Evolutionary conservation across 306 rosid genomes (phyloP).

Genomic region (Castanea sativa): DNA sequence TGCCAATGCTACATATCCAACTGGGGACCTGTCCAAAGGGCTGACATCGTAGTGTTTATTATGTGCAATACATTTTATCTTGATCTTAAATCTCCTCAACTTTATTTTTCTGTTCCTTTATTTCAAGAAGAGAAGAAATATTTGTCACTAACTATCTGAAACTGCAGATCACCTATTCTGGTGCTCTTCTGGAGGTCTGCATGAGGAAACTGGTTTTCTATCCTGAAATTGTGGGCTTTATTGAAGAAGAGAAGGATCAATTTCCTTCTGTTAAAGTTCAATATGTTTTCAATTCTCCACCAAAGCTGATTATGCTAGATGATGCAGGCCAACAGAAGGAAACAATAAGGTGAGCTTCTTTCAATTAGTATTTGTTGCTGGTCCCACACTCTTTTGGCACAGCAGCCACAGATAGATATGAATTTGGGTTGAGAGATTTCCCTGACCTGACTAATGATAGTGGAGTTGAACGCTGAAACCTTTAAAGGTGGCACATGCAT

Average conservation of each 20-base stretch:
- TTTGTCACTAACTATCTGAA: neutral
- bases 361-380: neutral
- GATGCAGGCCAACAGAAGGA: constrained; percentile 72
- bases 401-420: neutral
- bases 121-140: neutral
- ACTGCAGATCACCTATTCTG: constrained; percentile 73
- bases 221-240: constrained; percentile 89
- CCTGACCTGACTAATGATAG: neutral
- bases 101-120: neutral
- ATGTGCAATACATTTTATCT: constrained; percentile 7
- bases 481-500: neutral
- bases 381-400: neutral
- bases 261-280: constrained; percentile 77
- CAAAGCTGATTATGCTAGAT: constrained; percentile 81
- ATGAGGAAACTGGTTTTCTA: constrained; percentile 94
- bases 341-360: constrained; percentile 63
- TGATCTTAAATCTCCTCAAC: constrained; percentile 5
- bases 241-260: constrained; percentile 81
- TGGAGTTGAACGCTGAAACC: neutral
- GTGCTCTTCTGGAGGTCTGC: constrained; percentile 88
- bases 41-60: neutral
- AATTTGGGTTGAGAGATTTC: neutral
- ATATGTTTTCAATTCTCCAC: constrained; percentile 84
- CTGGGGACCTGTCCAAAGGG: neutral
- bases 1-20: neutral